Base-by-base conservation (phyloP, 139 green algal genomes). In the Yamagishiella unicocca region DNA sequence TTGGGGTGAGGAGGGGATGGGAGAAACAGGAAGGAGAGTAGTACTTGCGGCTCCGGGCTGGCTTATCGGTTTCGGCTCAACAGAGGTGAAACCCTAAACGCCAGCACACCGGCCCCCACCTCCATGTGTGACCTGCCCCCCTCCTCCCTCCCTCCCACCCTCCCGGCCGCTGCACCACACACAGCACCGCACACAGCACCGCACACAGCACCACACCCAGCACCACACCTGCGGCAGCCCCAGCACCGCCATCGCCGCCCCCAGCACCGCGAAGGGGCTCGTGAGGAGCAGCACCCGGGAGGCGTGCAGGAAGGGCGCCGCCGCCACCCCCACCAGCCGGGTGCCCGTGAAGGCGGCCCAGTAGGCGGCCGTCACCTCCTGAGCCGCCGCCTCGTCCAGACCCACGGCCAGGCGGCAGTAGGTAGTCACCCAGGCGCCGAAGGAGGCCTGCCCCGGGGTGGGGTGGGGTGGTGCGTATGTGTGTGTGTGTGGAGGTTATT, bases 401-500 rank as follows among this genome's bases (percentile, higher is more conserved):
- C 81, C 66, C 17, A 27, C 81, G 21, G 64, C 64, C 19, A 43
- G 81, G 29, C 50, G 64, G 45, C 64, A 78, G 81, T 87, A 87
- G n/a, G 81, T 87, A 45, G 66, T 79, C 38, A 87, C 45, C 81
- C 81, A 87, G 54, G 81, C 81, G 43, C 81, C 81, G 35, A 87
- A 78, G 31, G 64, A 79, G 43, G 81, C 81, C 81, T 87, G 81
- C 27, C n/a, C n/a, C n/a, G n/a, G n/a, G n/a, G n/a, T n/a, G n/a
- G n/a, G n/a, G n/a, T n/a, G n/a, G n/a, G n/a, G n/a, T n/a, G n/a
- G n/a, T n/a, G n/a, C n/a, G n/a, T n/a, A n/a, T n/a, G n/a, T n/a
- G n/a, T n/a, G n/a, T n/a, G n/a, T n/a, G n/a, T n/a, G n/a, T n/a
- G n/a, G n/a, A n/a, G n/a, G n/a, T n/a, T n/a, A n/a, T n/a, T n/a